Conservation (phyloP, 352 stramenopile genomes). For the Pythium myriotylum region DNA sequence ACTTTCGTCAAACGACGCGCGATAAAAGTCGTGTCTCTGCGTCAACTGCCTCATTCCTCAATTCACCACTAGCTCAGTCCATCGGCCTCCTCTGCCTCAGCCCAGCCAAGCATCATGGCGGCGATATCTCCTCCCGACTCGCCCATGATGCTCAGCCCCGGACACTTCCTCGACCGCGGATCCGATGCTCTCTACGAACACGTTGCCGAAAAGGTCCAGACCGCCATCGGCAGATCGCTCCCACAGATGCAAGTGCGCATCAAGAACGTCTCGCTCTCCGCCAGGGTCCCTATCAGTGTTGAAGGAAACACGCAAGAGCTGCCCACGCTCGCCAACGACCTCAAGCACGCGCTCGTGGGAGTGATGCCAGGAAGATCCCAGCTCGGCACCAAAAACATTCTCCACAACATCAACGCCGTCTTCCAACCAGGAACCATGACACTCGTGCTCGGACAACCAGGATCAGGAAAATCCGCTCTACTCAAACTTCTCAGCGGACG, state of each 20-base stretch:
- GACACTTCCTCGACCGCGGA: constrained; percentile 26
- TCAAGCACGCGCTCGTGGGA: neutral
- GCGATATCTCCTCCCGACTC: too few relatives aligned
- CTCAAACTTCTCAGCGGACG: constrained; percentile 57
- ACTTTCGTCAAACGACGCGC: too few relatives aligned
- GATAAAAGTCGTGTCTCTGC: too few relatives aligned
- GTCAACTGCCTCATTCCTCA: too few relatives aligned
- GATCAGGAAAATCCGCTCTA: constrained; percentile 13
- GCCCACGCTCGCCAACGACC: constrained; percentile 19
- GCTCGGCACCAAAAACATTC: constrained; percentile 29
- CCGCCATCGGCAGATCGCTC: constrained; percentile 23
- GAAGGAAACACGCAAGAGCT: constrained; percentile 9
- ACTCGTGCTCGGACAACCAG: constrained; percentile 15
- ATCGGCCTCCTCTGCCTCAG: too few relatives aligned
- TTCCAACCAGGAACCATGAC: constrained; percentile 34
- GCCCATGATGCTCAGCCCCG: too few relatives aligned
- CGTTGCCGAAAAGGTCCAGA: constrained; percentile 30
- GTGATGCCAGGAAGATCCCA: constrained; percentile 11
- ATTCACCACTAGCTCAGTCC: too few relatives aligned
- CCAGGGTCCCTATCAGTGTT: constrained; percentile 26
- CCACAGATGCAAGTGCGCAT: constrained; percentile 39
- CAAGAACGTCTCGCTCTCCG: constrained; percentile 37
- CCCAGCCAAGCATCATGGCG: too few relatives aligned
- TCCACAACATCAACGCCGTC: constrained; percentile 29
- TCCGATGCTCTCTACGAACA: constrained; percentile 37